Conservation (phyloP, 345 rosid species). For the Eucalyptus polyanthemos region DNA sequence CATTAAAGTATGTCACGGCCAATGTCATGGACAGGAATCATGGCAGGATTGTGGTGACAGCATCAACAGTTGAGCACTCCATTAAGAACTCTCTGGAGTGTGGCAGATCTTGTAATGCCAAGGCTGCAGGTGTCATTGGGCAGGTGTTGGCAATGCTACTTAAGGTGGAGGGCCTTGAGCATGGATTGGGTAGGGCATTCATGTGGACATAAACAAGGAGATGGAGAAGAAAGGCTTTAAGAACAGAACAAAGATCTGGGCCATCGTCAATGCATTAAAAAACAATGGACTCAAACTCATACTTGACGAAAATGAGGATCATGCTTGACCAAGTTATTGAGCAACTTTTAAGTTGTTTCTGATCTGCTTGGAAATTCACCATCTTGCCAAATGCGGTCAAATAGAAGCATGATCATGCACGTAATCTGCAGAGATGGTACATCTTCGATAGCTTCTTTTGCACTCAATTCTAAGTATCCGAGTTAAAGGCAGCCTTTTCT, state of each 20-base stretch:
- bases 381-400: not conserved
- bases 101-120: constrained; percentile 70
- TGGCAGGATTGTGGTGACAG: constrained; percentile 58
- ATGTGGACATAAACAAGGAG: constrained; percentile 56
- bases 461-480: not conserved
- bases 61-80: constrained; percentile 72
- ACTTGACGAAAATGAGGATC: constrained; percentile 38
- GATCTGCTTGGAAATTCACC: not conserved
- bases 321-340: constrained; percentile 1
- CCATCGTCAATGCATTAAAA: constrained; percentile 49
- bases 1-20: constrained; percentile 67
- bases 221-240: constrained; percentile 74
- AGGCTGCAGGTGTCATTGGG: constrained; percentile 66
- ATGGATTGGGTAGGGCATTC: constrained; percentile 75
- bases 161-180: constrained; percentile 74
- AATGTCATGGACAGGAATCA: constrained; percentile 77
- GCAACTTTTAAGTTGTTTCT: not conserved
- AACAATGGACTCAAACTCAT: constrained; percentile 64
- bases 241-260: constrained; percentile 37
- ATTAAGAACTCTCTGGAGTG: constrained; percentile 68
- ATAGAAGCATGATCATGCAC: not conserved
- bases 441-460: not conserved
- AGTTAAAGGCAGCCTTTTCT: not conserved
- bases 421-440: not conserved
- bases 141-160: constrained; percentile 80